Base-by-base conservation (phyloP, 2,329 filamentous ascomycete species). In the Bipolaris zeicola region DNA sequence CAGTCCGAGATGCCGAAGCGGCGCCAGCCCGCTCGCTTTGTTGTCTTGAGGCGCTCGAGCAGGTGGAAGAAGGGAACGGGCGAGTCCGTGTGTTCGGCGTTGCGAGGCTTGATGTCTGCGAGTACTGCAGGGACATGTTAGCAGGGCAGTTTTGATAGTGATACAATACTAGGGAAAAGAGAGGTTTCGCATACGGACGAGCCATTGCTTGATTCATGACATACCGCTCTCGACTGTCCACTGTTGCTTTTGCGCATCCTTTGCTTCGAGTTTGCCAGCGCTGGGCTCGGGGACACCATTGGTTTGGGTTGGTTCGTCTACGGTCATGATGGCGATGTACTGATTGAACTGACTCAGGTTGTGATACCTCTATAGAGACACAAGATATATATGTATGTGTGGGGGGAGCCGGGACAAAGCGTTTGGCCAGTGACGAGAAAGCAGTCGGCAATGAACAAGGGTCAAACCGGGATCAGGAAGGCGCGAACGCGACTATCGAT, bases 11-110 rank as follows among this genome's bases (percentile, higher is more conserved):
- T 92, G 37, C 87, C 87, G 74, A 97, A 97, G 36, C 95, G 87
- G 53, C 90, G 86, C 95, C 95, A 99, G 63, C 95, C 95, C 78
- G 97, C 95, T 58, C 95, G 89, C 77, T 96, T 96, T 60, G 91
- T 96, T 6, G 93, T 97, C 85, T 99, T 99, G 55, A 99, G 85
- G 47, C 91, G 89, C 77, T 96, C 91, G 61, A 99, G 86, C 58
- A 97, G 83, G 80, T 99, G 95, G 78, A 99, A 96, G 81, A 97
- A 98, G 33, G 92, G 86, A 10, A 98, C 75, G 0, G 94, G 93
- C 0, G 92, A 95, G 57, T 81, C 76, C 6, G 89, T 84, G 53
- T 85, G 81, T 64, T 87, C 82, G 22, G 78, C 69, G n/a, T 82
- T 84, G 57, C 83, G 82, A 26, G 81, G 75, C 1, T 84, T 80